A percentile compares a stretch with the other conserved stretches of the same genome.
phyloP scores from a whole-genome alignment of 1,139 yeast species.

The Meyerozyma elateridarum region DNA sequence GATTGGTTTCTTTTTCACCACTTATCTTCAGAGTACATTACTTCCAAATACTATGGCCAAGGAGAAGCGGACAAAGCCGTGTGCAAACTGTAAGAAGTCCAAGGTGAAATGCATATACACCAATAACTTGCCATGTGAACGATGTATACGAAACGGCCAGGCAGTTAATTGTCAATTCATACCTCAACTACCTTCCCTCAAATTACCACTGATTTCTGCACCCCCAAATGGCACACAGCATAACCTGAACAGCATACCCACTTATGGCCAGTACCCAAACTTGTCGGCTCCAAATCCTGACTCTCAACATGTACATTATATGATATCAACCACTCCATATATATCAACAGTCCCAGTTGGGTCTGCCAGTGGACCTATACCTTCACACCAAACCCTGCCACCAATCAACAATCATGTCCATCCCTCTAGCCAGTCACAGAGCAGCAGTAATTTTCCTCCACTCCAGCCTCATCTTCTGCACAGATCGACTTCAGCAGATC shows the following conservation, averaged over 20 bases:
- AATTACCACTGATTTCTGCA: conserved; percentile 29
- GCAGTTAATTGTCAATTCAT: conserved; percentile 50
- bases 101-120: conserved; percentile 58
- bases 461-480: not conserved
- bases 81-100: conserved; percentile 57
- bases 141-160: conserved; percentile 50
- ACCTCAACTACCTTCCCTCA: conserved; percentile 46
- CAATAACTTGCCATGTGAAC: conserved; percentile 48
- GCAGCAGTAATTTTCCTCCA: not conserved
- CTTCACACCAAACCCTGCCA: no score
- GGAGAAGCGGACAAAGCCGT: conserved; percentile 54
- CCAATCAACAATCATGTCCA: not conserved
- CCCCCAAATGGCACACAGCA: conserved; percentile 8
- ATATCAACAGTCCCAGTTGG: no score
- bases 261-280: not conserved
- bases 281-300: no score
- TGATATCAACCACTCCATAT: conserved; percentile 3
- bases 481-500: not conserved
- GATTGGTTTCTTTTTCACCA: no score
- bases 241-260: conserved; percentile 1
- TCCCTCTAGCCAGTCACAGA: not conserved
- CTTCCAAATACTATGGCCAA: conserved; percentile 27
- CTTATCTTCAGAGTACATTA: no score
- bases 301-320: conserved; percentile 4
- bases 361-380: no score